Evolutionary conservation across 2,329 filamentous ascomycete species (phyloP).

Genomic region (Acarospora socialis): DNA sequence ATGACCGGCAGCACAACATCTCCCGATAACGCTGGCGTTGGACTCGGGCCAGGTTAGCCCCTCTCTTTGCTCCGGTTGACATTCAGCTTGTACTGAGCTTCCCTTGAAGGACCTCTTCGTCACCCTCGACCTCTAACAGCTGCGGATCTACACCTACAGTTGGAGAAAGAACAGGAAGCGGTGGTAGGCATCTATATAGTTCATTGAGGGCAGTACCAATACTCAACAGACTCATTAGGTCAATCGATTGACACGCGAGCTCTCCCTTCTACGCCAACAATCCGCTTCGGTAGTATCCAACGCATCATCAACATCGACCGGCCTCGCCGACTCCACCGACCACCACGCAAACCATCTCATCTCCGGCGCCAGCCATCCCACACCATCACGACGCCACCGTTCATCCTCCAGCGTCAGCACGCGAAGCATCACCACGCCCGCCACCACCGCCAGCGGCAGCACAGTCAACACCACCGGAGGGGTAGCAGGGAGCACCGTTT

Average conservation of each 20-base stretch:
- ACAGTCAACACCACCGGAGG: constrained; percentile 20
- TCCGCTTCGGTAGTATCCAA: constrained; percentile 49
- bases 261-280: constrained; percentile 64
- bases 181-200: constrained; percentile 48
- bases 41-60: constrained; percentile 27
- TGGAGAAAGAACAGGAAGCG: constrained; percentile 92
- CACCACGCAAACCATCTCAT: constrained; percentile 26
- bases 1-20: constrained; percentile 16
- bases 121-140: constrained; percentile 80
- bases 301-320: constrained; percentile 40
- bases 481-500: constrained; percentile 23
- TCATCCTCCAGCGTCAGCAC: constrained; percentile 41
- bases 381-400: constrained; percentile 40
- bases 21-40: constrained; percentile 24
- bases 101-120: constrained; percentile 53
- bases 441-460: constrained; percentile 17
- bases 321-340: constrained; percentile 34
- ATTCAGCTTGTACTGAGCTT: background rate
- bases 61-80: constrained; percentile 8
- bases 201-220: background rate
- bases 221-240: constrained; percentile 41
- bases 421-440: constrained; percentile 22
- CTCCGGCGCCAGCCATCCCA: constrained; percentile 36
- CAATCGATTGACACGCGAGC: constrained; percentile 81
- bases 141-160: constrained; percentile 72